phyloP scores from a whole-genome alignment of 2,329 filamentous ascomycete genomes.

The Colletotrichum sublineola region DNA sequence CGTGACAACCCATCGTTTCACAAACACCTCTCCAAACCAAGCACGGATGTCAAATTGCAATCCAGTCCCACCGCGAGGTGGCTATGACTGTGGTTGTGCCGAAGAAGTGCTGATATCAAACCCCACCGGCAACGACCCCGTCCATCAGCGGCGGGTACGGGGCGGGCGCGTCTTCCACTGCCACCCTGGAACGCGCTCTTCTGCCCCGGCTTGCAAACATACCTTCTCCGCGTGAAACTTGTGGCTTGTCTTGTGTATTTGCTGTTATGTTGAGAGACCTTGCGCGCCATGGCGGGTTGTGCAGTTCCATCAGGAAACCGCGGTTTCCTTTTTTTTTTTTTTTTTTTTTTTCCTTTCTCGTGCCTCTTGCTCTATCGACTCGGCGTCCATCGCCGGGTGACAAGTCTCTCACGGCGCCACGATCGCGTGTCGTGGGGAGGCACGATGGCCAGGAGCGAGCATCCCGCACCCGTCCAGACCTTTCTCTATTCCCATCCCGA shows the following conservation, averaged over 20 bases:
- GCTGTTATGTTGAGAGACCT: neutral
- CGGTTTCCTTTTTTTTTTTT: neutral
- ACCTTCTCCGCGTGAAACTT: neutral
- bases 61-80: constrained; percentile 69
- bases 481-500: too few species aligned
- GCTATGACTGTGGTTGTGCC: constrained; percentile 94
- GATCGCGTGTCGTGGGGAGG: neutral
- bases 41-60: constrained; percentile 99
- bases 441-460: neutral
- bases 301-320: neutral
- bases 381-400: too few species aligned
- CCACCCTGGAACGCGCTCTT: constrained; percentile 33
- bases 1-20: neutral
- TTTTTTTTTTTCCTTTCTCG: too few species aligned
- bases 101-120: constrained; percentile 96
- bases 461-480: too few species aligned
- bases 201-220: constrained; percentile 45
- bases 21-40: constrained; percentile 52
- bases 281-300: neutral
- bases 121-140: constrained; percentile 48
- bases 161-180: constrained; percentile 40
- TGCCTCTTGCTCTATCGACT: too few species aligned
- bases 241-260: neutral
- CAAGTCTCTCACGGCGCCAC: neutral
- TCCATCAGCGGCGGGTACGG: constrained; percentile 44